phyloP scores from a whole-genome alignment of 192 early-diverging fungal genomes.

The Funneliformis mosseae region DNA sequence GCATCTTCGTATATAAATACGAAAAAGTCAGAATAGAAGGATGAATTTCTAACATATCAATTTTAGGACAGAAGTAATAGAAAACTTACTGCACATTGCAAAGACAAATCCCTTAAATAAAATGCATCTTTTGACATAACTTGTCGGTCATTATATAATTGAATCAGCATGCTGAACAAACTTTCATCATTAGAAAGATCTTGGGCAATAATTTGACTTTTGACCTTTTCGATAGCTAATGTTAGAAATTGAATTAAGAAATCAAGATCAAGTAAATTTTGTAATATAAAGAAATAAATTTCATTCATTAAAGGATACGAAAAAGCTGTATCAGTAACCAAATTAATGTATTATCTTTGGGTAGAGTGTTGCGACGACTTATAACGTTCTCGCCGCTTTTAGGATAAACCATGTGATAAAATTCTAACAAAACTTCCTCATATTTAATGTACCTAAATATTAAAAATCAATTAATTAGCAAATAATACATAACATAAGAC shows the following conservation, averaged over 20 bases:
- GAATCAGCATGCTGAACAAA: constrained; percentile 68
- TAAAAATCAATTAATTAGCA: not conserved
- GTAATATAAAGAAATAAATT: not conserved
- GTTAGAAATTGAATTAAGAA: not conserved
- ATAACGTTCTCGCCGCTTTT: constrained; percentile 49
- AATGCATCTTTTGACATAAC: constrained; percentile 72
- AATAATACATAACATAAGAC: not conserved
- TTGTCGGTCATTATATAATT: constrained; percentile 76
- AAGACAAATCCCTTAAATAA: constrained; percentile 71
- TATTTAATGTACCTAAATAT: constrained; percentile 55
- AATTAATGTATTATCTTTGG: constrained; percentile 73
- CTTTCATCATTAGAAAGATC: constrained; percentile 73
- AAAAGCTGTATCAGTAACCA: constrained; percentile 74
- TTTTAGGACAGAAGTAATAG: not conserved
- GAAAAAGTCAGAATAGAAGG: not conserved
- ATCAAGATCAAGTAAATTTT: not conserved
- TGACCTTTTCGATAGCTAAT: constrained; percentile 66
- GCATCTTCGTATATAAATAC: constrained; percentile 44
- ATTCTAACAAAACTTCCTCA: constrained; percentile 55
- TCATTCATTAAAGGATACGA: constrained; percentile 34
- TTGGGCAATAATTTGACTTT: constrained; percentile 53
- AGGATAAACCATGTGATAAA: constrained; percentile 58
- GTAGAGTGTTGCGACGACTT: constrained; percentile 39
- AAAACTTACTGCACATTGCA: constrained; percentile 65
- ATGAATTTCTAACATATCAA: not conserved